Evolutionary conservation across 345 rosid species (phyloP), one percentile per base, ranked within the genome.

Genomic region (Eucalyptus grandis): DNA sequence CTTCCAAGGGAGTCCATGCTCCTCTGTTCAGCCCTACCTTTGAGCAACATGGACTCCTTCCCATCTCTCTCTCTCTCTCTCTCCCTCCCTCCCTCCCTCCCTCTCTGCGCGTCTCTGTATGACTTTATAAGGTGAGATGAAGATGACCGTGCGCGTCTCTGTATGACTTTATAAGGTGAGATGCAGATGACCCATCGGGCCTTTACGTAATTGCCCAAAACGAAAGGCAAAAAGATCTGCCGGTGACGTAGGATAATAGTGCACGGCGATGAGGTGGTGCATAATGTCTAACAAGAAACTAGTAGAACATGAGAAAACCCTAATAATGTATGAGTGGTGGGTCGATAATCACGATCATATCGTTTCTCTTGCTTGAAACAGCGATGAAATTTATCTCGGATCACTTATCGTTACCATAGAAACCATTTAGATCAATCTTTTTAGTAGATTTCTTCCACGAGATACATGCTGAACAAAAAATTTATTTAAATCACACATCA

Each of bases 41-140:
- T 83, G 96, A 91, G 94, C 96, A 94, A 56, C 95, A 95, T 53
- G 96, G 96, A 89, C 92, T 91, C 92, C 96, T 94, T 88, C 96
- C 96, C 96, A 95, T 95, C 50, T 87, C 37, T 80, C 87, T 83
- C 49, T 47, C 49, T 58, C 60, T 37, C 56, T 26, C 89, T 24
- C 82, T 15, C 86, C 27, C 81, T 8, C 82, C 11, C 54, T 81
- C 51, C 0, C 53, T 50, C 1, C 3, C 82, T 14, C 72, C 26
- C 50, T 49, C 50, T 13, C 15, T 4, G 15, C 15, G 50, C 50
- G 50, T 49, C 86, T 77, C 80, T 54, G 80, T 62, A 9, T 8
- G 40, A 67, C 80, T 58, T 26, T 67, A 31, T 31, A 19, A 31
- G 43, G 43, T 67, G 43, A 43, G 43, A 43, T 43, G 43, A 43